Conservation (phyloP, 73 alveolate species). For the Durusdinium trenchii region DNA sequence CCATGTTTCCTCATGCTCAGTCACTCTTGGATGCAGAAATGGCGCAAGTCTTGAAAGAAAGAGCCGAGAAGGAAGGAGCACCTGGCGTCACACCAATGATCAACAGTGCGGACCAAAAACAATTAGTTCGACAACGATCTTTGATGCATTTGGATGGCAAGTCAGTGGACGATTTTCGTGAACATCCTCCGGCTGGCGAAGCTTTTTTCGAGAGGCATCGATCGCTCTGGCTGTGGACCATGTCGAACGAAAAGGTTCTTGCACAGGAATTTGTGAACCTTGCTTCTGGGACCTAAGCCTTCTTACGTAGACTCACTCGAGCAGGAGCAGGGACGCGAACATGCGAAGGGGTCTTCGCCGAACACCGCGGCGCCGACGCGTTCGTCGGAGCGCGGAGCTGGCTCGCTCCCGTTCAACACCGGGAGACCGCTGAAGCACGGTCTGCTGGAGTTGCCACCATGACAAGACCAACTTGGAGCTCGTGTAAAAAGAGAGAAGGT, state of each 20-base stretch:
- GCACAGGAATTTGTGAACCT: constrained; percentile 67
- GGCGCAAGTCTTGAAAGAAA: background rate
- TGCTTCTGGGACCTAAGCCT: constrained; percentile 3
- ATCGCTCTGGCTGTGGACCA: constrained; percentile 72
- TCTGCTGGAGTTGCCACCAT: too few species aligned
- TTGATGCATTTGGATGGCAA: constrained; percentile 10
- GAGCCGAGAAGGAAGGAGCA: constrained; percentile 74
- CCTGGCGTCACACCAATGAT: constrained; percentile 1
- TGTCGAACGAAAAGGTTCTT: constrained; percentile 70
- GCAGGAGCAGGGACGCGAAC: too few species aligned
- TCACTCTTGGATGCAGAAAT: constrained; percentile 36
- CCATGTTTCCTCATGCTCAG: constrained; percentile 43
- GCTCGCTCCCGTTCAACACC: too few species aligned
- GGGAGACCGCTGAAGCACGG: too few species aligned
- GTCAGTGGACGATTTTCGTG: constrained; percentile 43
- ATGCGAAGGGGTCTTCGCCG: too few species aligned
- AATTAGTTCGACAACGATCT: constrained; percentile 58
- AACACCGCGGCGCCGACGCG: too few species aligned
- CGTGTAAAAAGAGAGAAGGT: too few species aligned
- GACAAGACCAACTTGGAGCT: too few species aligned
- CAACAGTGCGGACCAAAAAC: constrained; percentile 64
- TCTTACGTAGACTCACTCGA: too few species aligned
- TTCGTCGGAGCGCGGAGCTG: too few species aligned
- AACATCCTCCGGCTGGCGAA: constrained; percentile 59
- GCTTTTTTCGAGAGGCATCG: constrained; percentile 73